These are phyloP conservation scores for Tuber borchii DNA, from an alignment of 495 filamentous ascomycete species.

Conservation along the genomic window DNA sequence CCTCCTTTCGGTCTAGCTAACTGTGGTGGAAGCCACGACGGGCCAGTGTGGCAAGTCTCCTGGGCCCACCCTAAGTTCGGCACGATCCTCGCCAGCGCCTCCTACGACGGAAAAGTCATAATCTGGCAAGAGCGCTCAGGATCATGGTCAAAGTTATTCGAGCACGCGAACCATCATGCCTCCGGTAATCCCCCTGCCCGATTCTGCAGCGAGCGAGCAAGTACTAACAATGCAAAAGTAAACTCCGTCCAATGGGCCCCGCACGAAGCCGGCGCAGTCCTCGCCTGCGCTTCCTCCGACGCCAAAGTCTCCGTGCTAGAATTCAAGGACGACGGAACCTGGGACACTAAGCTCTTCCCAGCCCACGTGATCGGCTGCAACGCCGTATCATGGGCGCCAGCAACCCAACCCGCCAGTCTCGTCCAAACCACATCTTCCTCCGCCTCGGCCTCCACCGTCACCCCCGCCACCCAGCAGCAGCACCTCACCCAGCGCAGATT, in stretches of 20 bases:
- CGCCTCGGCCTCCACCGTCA: slow-evolving; percentile 53
- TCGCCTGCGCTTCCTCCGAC: slow-evolving; percentile 89
- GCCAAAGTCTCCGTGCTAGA: slow-evolving; percentile 89
- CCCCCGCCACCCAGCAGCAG: slow-evolving; percentile 27
- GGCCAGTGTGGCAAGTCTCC: slow-evolving; percentile 91
- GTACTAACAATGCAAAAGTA: slow-evolving; percentile 46
- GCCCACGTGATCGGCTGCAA: slow-evolving; percentile 92
- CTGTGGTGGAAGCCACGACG: slow-evolving; percentile 64
- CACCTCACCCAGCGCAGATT: slow-evolving; percentile 56
- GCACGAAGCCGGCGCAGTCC: slow-evolving; percentile 86
- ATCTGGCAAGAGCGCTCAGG: slow-evolving; percentile 81
- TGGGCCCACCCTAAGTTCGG: slow-evolving; percentile 99
- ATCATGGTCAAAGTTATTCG: slow-evolving; percentile 34
- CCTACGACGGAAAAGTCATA: slow-evolving; percentile 94
- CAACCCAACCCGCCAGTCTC: slow-evolving; percentile 68
- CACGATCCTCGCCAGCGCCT: slow-evolving; percentile 88
- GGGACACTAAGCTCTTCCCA: slow-evolving; percentile 74
- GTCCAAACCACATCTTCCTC: slow-evolving; percentile 53
- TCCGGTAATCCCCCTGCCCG: slow-evolving; percentile 28
- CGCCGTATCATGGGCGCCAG: slow-evolving; percentile 89
- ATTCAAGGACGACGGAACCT: slow-evolving; percentile 86
- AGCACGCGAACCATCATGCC: slow-evolving; percentile 41
- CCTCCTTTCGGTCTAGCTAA: slow-evolving; percentile 8
- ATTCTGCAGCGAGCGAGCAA: background rate
- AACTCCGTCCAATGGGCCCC: slow-evolving; percentile 97